Evolutionary conservation across 2,329 filamentous ascomycete species (phyloP), one percentile per base, ranked within the genome.

Genomic region (Pestalotiopsis fici): DNA sequence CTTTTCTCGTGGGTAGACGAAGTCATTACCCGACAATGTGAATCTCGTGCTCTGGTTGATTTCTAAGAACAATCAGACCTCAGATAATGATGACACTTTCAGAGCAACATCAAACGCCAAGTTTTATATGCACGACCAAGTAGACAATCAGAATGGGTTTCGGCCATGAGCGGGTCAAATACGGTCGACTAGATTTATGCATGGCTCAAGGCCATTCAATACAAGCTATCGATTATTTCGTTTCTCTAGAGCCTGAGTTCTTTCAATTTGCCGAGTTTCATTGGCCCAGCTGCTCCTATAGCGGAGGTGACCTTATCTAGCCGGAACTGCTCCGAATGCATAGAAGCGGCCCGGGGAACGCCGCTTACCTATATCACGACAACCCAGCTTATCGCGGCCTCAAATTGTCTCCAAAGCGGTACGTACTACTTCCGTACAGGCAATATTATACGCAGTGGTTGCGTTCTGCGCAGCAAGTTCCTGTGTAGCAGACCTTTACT

Each of bases 271-370:
- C n/a, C 9, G 18, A 37, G 23, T 39, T 47, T 62, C 31, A 50
- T 62, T 62, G 59, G 59, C 3, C n/a, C 59, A 13, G 4, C 15
- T 35, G 25, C 23, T 27, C 37, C 35, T 35, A 23, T n/a, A n/a
- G 31, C 59, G 59, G 39, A 31, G 23, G n/a, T n/a, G 31, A 47
- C 37, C 59, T 28, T 62, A 62, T 62, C 59, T 62, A 37, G 25
- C 59, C 59, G 59, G 59, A 62, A 35, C n/a, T 62, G 37, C 59
- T 23, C 59, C 59, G 59, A 47, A 31, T 62, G 18, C 23, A 37
- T n/a, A 35, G 43, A 37, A 62, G 21, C 25, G 15, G 31, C 35
- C 21, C 59, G 35, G 35, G 37, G 37, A 15, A 6, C 21, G 37
- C 37, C 59, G 37, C 59, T 27, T 60, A 13, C 27, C 28, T 60